Base-by-base conservation (phyloP, 306 rosid genomes). In the Herpetospermum pedunculosum region DNA sequence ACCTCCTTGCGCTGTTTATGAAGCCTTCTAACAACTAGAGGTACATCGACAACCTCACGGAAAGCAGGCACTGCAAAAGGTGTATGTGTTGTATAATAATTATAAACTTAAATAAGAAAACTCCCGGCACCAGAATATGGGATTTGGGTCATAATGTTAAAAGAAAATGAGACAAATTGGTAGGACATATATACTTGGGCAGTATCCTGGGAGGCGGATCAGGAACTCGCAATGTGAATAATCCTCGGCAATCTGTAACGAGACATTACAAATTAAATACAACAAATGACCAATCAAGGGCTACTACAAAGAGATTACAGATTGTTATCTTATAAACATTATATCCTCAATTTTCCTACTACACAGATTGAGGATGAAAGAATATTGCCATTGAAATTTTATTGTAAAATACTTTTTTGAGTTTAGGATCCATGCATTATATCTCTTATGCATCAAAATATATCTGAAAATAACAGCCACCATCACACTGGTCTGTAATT, bases 171-270 rank as follows among this genome's bases (percentile, higher is more conserved):
- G 91, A 41, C 19, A 67, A 40, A 69, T 40, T 25, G 34, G 13
- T 43, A 46, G 13, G 7, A 68, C 25, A 43, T 25, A 12, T 43
- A 18, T 89, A 94, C 99, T 94, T 78, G 99, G 99, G 80, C 96
- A 94, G 79, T 94, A 94, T 77, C 99, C 97, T 2, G 99, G 99
- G 60, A 94, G 96, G 75, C 97, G 97, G 83, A 94, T 91, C 69
- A 94, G 85, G 87, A 88, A 94, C 77, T 94, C 99, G 6, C 96
- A 89, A 70, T 94, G 99, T 50, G 99, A 94, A 87, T 94, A 94
- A 85, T 94, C 99, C 85, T 94, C 99, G 8, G 97, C 99, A 68
- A 91, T 94, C 99, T 91, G 73, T 8, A 8, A 41, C 16, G n/a
- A 18, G 34, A 35, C 25, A 7, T 69, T 5, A 40, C 23, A 4